Percentiles rank a stretch among this genome's conserved stretches.
These are phyloP conservation scores for Cenchrus fungigraminus DNA, from an alignment of 176 grass and related monocot species.

Conservation along the genomic window DNA sequence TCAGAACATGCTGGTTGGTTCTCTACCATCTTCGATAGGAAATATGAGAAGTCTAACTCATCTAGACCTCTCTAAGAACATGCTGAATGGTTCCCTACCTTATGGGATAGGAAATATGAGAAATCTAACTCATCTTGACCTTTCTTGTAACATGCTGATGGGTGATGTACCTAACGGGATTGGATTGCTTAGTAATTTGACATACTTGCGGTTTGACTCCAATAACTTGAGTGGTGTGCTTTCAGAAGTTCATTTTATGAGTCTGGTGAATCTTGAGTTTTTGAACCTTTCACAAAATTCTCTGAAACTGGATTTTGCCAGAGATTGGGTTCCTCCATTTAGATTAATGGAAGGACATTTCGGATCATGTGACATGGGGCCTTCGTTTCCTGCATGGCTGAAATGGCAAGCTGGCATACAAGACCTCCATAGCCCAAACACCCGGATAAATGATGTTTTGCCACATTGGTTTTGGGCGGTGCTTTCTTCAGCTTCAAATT, in stretches of 20 bases:
- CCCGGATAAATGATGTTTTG: constrained; percentile 47
- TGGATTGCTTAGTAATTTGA: constrained; percentile 37
- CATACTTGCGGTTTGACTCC: background rate
- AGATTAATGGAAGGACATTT: constrained; percentile 10
- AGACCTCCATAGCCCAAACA: constrained; percentile 40
- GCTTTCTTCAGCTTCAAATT: background rate
- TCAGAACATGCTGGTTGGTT: constrained; percentile 36
- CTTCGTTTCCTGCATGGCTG: constrained; percentile 58
- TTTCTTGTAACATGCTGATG: constrained; percentile 14
- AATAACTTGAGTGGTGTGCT: constrained; percentile 43
- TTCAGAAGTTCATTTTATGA: constrained; percentile 21
- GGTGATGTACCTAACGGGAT: constrained; percentile 39
- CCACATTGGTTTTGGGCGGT: constrained; percentile 61
- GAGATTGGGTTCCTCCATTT: constrained; percentile 59
- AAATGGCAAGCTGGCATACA: constrained; percentile 27
- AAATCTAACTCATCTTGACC: background rate
- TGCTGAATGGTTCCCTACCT: constrained; percentile 13
- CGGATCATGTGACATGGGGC: constrained; percentile 47
- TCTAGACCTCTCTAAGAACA: constrained; percentile 18
- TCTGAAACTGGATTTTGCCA: constrained; percentile 25
- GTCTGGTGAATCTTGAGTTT: constrained; percentile 16
- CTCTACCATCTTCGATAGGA: background rate
- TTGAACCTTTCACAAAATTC: constrained; percentile 33
- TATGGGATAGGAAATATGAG: background rate
- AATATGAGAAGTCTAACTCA: background rate